Base-by-base conservation (phyloP, 768 basidiomycete genomes). In the Leccinum uliginosum region DNA sequence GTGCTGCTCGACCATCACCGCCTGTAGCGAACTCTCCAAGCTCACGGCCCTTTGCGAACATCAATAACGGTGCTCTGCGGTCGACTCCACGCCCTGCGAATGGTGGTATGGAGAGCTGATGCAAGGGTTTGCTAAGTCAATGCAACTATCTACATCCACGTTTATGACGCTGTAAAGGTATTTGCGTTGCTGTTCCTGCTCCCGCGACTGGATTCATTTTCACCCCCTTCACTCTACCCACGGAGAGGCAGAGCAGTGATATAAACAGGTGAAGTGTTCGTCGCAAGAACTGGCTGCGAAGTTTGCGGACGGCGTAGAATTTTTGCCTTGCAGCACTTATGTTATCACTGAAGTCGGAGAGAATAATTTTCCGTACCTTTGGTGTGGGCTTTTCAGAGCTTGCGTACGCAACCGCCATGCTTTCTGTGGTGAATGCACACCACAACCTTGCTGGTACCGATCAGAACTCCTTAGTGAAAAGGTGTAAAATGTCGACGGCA, bases 401-500 rank as follows among this genome's bases (percentile, higher is more conserved):
- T 17, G 81, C 82, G 62, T 86, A 90, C 29, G 80, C 89, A 53
- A 92, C 75, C 0, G 90, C 87, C 89, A 93, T 91, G 67, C 86
- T 89, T 19, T 83, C 76, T 24, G 91, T 86, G 7, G 91, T 92
- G 71, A 92, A 93, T 40, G 83, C 88, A 65, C 90, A 91, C 87
- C 89, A 92, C 35, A 91, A 71, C 32, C 87, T 82, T 29, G 80
- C 89, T 88, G 46, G 26, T 9, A 32, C 49, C 30, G 6, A 26
- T 43, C 10, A 58, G 29, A 48, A 19, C 40, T 48, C 15, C 2
- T 50, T 46, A 49, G 54, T 12, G 26, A 46, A 57, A 50, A 51
- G 27, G 11, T 30, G 47, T 3, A 21, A 32, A 34, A 29, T 14
- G 14, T 27, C 6, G 15, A 23, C 21, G 15, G 24, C 11, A 32